Percentiles rank a stretch among this genome's conserved stretches.
These are phyloP conservation scores for Diplotaxis tenuifolia DNA, from an alignment of 345 rosid genomes.

Conservation along the genomic window DNA sequence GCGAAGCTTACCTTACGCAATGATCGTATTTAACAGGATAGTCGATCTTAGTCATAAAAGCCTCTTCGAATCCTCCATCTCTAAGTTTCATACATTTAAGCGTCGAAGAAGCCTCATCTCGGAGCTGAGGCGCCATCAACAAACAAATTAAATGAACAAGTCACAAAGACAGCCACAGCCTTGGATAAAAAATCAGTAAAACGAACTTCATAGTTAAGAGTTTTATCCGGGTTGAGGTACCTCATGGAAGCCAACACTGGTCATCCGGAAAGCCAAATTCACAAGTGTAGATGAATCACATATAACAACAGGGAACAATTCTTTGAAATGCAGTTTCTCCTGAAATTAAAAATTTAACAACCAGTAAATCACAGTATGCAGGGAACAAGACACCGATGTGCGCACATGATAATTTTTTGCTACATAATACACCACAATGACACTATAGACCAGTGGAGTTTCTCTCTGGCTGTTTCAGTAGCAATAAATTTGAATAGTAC, in stretches of 20 bases:
- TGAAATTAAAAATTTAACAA: conserved; percentile 37
- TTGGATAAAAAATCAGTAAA: not conserved
- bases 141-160: conserved; percentile 7
- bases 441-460: not conserved
- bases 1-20: conserved; percentile 57
- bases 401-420: not conserved
- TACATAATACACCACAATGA: conserved; percentile 5
- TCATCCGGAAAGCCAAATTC: conserved; percentile 75
- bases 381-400: not conserved
- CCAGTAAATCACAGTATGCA: conserved; percentile 16
- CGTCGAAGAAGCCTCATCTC: conserved; percentile 67
- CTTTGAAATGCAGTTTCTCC: conserved; percentile 53
- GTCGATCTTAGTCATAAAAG: conserved; percentile 72
- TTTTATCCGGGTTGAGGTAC: conserved; percentile 41
- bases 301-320: conserved; percentile 64
- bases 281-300: conserved; percentile 49
- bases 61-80: conserved; percentile 80
- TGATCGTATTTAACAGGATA: conserved; percentile 76
- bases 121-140: conserved; percentile 51
- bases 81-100: conserved; percentile 66
- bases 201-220: not conserved
- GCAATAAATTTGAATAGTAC: conserved; percentile 12
- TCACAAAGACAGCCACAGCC: not conserved
- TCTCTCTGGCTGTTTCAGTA: conserved; percentile 10
- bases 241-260: conserved; percentile 62